phyloP scores from a whole-genome alignment of 1,139 yeast genomes.

The Debaryomyces udenii region DNA sequence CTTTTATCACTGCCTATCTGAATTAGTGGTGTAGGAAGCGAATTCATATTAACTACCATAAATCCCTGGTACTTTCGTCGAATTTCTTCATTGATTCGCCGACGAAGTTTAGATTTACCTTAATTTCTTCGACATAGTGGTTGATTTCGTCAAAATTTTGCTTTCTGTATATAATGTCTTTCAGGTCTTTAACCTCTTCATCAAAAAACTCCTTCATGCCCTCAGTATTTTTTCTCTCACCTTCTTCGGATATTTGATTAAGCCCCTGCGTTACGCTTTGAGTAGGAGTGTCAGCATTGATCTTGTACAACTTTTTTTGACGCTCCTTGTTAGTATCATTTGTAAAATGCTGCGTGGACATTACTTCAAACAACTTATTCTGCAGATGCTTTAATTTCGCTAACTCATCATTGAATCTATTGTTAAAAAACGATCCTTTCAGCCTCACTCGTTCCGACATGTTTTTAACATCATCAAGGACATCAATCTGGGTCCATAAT shows the following conservation, averaged over 20 bases:
- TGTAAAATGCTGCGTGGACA: conserved; percentile 45
- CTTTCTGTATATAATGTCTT: conserved; percentile 25
- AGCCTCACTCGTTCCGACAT: conserved; percentile 60
- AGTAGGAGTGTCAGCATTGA: background rate
- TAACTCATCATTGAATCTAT: conserved; percentile 59
- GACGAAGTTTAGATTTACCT: conserved; percentile 34
- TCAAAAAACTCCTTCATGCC: conserved; percentile 27
- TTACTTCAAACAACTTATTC: conserved; percentile 56
- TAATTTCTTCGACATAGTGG: conserved; percentile 40
- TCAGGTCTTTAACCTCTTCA: conserved; percentile 16
- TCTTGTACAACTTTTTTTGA: conserved; percentile 28
- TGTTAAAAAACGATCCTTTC: conserved; percentile 64
- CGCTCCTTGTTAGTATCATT: conserved; percentile 20
- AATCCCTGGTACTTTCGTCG: conserved; percentile 40
- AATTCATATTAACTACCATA: conserved; percentile 27
- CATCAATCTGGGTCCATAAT: conserved; percentile 87
- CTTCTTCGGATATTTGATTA: conserved; percentile 11
- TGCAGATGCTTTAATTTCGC: conserved; percentile 62
- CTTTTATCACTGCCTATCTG: too few relatives aligned
- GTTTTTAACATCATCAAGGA: conserved; percentile 75
- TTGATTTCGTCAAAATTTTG: conserved; percentile 45
- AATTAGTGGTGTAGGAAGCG: too few relatives aligned
- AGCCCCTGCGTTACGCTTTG: conserved; percentile 3
- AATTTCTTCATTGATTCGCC: conserved; percentile 46
- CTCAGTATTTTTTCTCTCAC: conserved; percentile 15